Conservation (phyloP, 2,329 filamentous ascomycete genomes). For the Didymellaceae sp. region DNA sequence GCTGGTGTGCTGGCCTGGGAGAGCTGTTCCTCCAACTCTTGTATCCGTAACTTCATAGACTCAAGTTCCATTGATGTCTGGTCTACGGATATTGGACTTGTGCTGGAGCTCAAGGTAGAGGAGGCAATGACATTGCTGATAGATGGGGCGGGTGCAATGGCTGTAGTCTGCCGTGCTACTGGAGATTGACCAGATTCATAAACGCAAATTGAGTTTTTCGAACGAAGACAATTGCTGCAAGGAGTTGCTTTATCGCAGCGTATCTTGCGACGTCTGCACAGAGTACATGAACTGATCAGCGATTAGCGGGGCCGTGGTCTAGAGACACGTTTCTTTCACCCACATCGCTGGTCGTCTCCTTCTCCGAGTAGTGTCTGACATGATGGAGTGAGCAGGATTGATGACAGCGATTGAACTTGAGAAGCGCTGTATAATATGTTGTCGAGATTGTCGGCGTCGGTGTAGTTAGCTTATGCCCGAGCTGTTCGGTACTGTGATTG, state of each 20-base stretch:
- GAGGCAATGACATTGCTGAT: background rate
- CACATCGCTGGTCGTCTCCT: constrained; percentile 56
- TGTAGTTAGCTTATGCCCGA: constrained; percentile 1
- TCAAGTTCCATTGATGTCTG: constrained; percentile 45
- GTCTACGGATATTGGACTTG: constrained; percentile 26
- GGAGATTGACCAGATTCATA: constrained; percentile 47
- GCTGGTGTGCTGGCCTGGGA: constrained; percentile 17
- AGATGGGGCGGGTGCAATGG: constrained; percentile 7
- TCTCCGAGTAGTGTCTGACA: constrained; percentile 34
- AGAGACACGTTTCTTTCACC: constrained; percentile 20
- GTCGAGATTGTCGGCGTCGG: background rate
- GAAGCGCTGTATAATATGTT: background rate
- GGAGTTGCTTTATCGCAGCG: constrained; percentile 66
- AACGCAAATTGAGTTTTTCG: constrained; percentile 61
- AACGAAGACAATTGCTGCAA: constrained; percentile 66
- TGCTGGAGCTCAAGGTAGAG: background rate
- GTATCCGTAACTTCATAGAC: constrained; percentile 50
- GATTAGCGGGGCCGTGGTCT: constrained; percentile 9
- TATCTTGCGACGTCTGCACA: constrained; percentile 67
- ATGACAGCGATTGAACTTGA: background rate
- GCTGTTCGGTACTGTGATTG: constrained; percentile 6
- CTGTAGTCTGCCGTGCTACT: constrained; percentile 16
- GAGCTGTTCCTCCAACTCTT: constrained; percentile 54
- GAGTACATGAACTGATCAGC: constrained; percentile 58
- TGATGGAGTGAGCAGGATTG: constrained; percentile 2